phyloP scores from a whole-genome alignment of 306 rosid genomes.

The Bauhinia variegata region DNA sequence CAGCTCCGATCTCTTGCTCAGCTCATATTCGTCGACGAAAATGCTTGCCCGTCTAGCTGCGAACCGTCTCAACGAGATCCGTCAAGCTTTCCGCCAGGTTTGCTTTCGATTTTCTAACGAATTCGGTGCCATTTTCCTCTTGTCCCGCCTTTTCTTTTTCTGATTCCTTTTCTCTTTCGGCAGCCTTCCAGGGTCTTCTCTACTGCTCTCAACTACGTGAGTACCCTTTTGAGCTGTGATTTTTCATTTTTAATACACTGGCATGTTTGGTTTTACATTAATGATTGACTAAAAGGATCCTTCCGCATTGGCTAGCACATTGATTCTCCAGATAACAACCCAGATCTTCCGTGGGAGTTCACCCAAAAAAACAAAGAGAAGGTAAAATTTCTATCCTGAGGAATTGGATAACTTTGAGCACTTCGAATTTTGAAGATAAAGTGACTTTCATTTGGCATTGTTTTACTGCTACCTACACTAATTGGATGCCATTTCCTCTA shows the following conservation, averaged over 20 bases:
- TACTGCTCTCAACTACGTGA: slow-evolving; percentile 90
- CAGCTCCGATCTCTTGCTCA: slow-evolving; percentile 29
- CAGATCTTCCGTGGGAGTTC: slow-evolving; percentile 86
- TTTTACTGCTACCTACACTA: background rate
- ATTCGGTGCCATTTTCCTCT: slow-evolving; percentile 20
- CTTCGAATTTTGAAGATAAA: background rate
- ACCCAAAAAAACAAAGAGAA: slow-evolving; percentile 55
- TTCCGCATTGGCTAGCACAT: slow-evolving; percentile 59
- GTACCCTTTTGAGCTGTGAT: slow-evolving; percentile 26
- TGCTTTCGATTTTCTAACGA: background rate
- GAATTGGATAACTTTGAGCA: background rate
- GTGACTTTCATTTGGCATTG: background rate
- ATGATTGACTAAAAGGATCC: slow-evolving; percentile 16
- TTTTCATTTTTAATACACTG: background rate
- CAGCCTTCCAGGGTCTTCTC: slow-evolving; percentile 82
- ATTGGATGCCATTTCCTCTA: background rate
- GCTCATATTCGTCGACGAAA: slow-evolving; percentile 34
- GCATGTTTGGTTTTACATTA: too few relatives aligned
- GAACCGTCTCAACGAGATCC: slow-evolving; percentile 72
- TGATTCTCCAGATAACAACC: slow-evolving; percentile 82
- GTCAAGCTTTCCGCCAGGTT: slow-evolving; percentile 85
- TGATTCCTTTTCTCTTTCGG: slow-evolving; percentile 4
- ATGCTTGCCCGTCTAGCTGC: slow-evolving; percentile 90
- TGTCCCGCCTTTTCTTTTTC: slow-evolving; percentile 12
- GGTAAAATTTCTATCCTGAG: slow-evolving; percentile 44